Evolutionary conservation across 441 rosid species (phyloP), one percentile per base, ranked within the genome.

Genomic region (Erodium moschatum): DNA sequence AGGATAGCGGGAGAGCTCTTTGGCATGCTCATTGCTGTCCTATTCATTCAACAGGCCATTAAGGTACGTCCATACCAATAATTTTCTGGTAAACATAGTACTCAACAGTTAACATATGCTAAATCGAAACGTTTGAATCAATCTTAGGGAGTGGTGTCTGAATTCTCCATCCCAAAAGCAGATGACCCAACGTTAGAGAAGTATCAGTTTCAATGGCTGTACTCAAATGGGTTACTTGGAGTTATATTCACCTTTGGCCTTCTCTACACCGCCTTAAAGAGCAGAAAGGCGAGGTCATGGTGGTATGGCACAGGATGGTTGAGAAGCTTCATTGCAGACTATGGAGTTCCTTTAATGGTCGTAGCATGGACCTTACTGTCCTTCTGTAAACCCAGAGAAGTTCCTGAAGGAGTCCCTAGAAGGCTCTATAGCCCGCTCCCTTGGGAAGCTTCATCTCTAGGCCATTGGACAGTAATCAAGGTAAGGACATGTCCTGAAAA

Each of bases 1-100:
- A 84, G 98, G 84, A 74, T 92, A 8, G 98, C 91, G 19, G 97
- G 88, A 50, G 97, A 92, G 75, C 90, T 90, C 73, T 90, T 89
- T 76, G 97, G 96, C 74, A 86, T 90, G 94, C 67, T 92, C 75
- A 90, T 89, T 15, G 77, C 94, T 35, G 85, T 90, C 76, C 92
- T 90, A 72, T 92, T 92, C 81, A 76, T 90, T 70, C 96, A 92
- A 77, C 87, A 90, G 81, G 96, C 98, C 79, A 38, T 87, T 74
- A 88, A 81, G 92, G 96, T 92, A 82, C 66, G 21, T 19, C 61
- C 61, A 5, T 18, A 16, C 8, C 5, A 24, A 16, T 54, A 16
- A 10, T 24, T n/a, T 24, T 64, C 50, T 67, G 72, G 68, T 71
- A 16, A 54, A 18, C 15, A 19, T 54, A 7, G 21, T 54, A 16